These are phyloP conservation scores for Hyphochytrium catenoides DNA, from an alignment of 352 stramenopile species.

Conservation along the genomic window DNA sequence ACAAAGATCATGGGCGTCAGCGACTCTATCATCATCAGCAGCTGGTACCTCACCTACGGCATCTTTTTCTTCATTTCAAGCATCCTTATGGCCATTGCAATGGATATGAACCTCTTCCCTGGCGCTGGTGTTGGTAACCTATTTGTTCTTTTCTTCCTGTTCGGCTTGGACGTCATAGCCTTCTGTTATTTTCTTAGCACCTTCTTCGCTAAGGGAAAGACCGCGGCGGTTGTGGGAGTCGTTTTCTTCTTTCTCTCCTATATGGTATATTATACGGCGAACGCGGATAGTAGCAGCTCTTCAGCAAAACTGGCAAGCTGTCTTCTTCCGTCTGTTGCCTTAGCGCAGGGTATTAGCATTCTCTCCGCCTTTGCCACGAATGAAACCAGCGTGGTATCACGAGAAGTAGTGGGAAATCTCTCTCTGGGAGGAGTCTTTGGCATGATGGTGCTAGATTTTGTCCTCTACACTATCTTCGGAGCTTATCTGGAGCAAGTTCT, in stretches of 20 bases:
- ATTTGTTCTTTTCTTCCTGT: slow-evolving; percentile 43
- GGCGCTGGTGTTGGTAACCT: slow-evolving; percentile 17
- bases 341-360: slow-evolving; percentile 35
- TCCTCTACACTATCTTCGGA: slow-evolving; percentile 56
- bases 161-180: slow-evolving; percentile 16
- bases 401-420: slow-evolving; percentile 19
- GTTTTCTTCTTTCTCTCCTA: slow-evolving; percentile 37
- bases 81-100: slow-evolving; percentile 22
- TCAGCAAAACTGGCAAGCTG: slow-evolving; percentile 14
- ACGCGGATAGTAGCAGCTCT: too few relatives aligned
- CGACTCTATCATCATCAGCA: slow-evolving; percentile 19
- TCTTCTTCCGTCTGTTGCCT: slow-evolving; percentile 35
- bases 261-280: slow-evolving; percentile 29
- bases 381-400: slow-evolving; percentile 14
- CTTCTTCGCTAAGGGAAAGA: slow-evolving; percentile 24
- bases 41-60: slow-evolving; percentile 54
- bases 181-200: slow-evolving; percentile 19
- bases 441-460: slow-evolving; percentile 65
- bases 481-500: slow-evolving; percentile 64
- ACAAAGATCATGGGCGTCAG: slow-evolving; percentile 72
- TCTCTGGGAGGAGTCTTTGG: slow-evolving; percentile 26
- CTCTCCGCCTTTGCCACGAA: slow-evolving; percentile 29
- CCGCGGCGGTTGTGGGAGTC: slow-evolving; percentile 38
- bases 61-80: slow-evolving; percentile 22
- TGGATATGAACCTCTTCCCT: slow-evolving; percentile 17